phyloP scores from a whole-genome alignment of 176 grass and related monocot genomes.

The maize (Zea mays) region DNA sequence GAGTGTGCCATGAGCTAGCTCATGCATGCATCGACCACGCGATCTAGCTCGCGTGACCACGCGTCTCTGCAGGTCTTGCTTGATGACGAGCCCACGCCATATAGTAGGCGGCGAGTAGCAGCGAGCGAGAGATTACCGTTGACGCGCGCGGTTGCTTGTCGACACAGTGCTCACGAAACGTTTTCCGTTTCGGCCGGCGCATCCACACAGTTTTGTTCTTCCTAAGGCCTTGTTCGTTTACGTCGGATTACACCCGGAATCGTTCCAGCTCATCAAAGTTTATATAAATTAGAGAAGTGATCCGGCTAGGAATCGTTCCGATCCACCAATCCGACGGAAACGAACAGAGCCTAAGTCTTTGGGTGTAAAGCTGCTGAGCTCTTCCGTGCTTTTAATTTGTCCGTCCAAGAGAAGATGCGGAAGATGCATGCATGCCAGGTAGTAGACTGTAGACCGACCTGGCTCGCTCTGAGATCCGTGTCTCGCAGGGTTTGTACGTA shows the following conservation, averaged over 20 bases:
- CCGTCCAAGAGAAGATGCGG: neutral
- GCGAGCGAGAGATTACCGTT: neutral
- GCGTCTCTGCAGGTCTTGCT: neutral
- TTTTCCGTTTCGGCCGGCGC: slow-evolving; percentile 3
- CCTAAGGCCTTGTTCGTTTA: no score
- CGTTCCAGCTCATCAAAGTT: no score
- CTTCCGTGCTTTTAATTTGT: neutral
- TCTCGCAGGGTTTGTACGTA: neutral
- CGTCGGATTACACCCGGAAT: no score
- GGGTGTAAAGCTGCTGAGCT: neutral
- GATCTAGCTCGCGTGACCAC: slow-evolving; percentile 1
- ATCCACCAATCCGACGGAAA: no score
- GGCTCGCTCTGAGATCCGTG: neutral
- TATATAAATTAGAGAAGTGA: no score
- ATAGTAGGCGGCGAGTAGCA: neutral
- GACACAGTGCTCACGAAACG: neutral
- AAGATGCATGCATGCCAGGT: neutral
- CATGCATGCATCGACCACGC: slow-evolving; percentile 5
- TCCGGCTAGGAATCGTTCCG: no score
- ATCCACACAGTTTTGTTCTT: neutral
- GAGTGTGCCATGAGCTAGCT: neutral
- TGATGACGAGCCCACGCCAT: neutral
- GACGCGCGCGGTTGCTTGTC: slow-evolving; percentile 47
- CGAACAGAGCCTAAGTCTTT: no score
- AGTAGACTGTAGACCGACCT: neutral